Evolutionary conservation across 1,284 basidiomycete genomes (phyloP).

Genomic region (Fomitopsis betulina): DNA sequence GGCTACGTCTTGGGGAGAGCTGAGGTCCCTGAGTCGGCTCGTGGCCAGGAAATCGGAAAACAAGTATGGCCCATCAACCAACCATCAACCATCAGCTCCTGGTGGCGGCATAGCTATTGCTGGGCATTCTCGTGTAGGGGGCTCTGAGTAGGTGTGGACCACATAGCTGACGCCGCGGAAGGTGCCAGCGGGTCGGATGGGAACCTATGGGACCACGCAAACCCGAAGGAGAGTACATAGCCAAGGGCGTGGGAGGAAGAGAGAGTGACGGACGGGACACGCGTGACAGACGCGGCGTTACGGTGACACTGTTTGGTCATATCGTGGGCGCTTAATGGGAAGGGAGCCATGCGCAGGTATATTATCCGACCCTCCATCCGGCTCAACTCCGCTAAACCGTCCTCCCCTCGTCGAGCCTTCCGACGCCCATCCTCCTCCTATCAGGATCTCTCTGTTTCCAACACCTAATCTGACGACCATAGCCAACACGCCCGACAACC

Average conservation of each 20-base stretch:
- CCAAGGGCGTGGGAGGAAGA: neutral
- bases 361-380: conserved; percentile 14
- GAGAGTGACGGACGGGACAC: neutral
- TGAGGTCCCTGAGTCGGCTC: conserved; percentile 2
- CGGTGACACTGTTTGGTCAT: neutral
- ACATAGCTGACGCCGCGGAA: neutral
- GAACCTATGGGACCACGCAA: neutral
- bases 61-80: no score
- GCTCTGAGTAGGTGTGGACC: neutral
- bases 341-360: conserved; percentile 10
- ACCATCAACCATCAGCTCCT: neutral
- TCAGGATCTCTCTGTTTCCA: conserved; percentile 1
- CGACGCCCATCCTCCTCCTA: conserved; percentile 7
- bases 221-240: neutral
- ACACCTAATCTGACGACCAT: conserved; percentile 8
- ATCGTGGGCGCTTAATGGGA: neutral
- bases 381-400: conserved; percentile 1
- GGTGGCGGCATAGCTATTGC: neutral
- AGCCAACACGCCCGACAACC: conserved; percentile 2
- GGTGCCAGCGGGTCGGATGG: neutral
- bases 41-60: neutral
- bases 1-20: conserved; percentile 1
- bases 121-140: neutral
- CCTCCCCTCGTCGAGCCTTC: conserved; percentile 8
- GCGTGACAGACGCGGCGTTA: neutral